phyloP scores from a whole-genome alignment of 1,139 yeast species.

The Geotrichum citri-aurantii region DNA sequence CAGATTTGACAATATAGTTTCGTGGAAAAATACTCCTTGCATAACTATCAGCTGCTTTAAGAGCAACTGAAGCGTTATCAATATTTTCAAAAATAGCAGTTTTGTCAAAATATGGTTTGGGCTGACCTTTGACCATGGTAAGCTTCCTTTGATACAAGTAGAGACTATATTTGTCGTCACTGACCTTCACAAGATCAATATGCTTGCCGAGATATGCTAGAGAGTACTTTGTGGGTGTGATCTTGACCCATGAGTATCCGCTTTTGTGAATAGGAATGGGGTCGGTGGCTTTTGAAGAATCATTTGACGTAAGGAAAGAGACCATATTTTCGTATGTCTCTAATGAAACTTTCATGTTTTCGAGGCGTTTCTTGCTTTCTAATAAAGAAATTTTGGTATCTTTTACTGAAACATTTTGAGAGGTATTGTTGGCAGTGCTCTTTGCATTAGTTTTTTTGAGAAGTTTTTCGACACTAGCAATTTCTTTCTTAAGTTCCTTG shows the following conservation, averaged over 20 bases:
- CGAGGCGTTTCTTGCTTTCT: conserved; percentile 21
- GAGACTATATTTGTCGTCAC: conserved; percentile 14
- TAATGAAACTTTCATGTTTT: conserved; percentile 16
- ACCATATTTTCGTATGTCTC: not conserved
- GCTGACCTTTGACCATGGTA: not conserved
- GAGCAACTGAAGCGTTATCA: conserved; percentile 21
- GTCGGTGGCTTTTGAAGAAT: not conserved
- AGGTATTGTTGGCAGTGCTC: conserved; percentile 1
- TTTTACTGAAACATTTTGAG: conserved; percentile 1
- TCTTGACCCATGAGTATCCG: conserved; percentile 1
- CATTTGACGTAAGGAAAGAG: not conserved
- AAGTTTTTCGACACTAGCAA: not conserved
- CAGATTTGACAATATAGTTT: conserved; percentile 20
- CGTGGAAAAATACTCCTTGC: conserved; percentile 19
- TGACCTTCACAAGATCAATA: conserved; percentile 21
- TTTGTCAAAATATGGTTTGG: conserved; percentile 1
- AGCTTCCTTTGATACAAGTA: conserved; percentile 1
- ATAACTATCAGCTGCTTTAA: conserved; percentile 25
- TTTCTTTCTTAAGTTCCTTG: not conserved
- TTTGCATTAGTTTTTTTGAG: conserved; percentile 1
- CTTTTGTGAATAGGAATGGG: conserved; percentile 11
- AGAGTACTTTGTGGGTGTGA: conserved; percentile 19
- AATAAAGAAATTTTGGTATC: conserved; percentile 20
- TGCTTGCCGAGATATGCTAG: conserved; percentile 21
- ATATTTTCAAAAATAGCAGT: conserved; percentile 17